Evolutionary conservation across 1,139 yeast genomes (phyloP), one percentile per base, ranked within the genome.

Genomic region (Candida sp.): DNA sequence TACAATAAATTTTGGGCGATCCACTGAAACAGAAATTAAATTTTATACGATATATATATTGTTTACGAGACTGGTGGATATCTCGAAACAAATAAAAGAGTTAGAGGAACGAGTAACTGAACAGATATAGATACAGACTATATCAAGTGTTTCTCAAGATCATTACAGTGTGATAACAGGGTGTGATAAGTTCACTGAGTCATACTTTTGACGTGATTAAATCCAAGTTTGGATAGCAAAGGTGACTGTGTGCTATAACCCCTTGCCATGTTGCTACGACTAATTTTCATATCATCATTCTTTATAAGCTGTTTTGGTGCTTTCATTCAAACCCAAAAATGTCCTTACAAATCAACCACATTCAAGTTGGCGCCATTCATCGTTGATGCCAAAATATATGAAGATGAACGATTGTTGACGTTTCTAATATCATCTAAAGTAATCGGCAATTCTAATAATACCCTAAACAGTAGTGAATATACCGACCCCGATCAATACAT

Each of bases 381-480:
- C 21, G 61, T 73, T 11, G 75, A 75, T 52, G 79, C 66, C 7
- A 74, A 72, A 5, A 55, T 73, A 27, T 70, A 73, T 49, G 62
- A 61, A 41, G 60, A 60, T 6, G 48, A 61, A 40, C 53, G 65
- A 46, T 50, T 63, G 40, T 53, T 76, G 43, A 61, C 67, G 51
- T 73, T 74, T 49, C 63, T 68, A 49, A 56, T 74, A 44, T 68
- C 72, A 49, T 54, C 77, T 9, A 58, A 64, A 57, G 69, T 70
- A 8, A 21, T 48, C 11, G 40, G 49, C 15, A 86, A 95, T 19
- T 88, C 88, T 73, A 87, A 89, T 69, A 95, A 87, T 66, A 75
- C 86, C 62, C 93, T 95, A 59, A 88, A 88, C 75, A 86, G 87
- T 60, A 95, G 87, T 61, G 96, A 96, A 39, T 84, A 71, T 75